Percentiles rank a stretch among this genome's conserved stretches.
phyloP scores from a whole-genome alignment of 805 yeast species.

The Candida railenensis region DNA sequence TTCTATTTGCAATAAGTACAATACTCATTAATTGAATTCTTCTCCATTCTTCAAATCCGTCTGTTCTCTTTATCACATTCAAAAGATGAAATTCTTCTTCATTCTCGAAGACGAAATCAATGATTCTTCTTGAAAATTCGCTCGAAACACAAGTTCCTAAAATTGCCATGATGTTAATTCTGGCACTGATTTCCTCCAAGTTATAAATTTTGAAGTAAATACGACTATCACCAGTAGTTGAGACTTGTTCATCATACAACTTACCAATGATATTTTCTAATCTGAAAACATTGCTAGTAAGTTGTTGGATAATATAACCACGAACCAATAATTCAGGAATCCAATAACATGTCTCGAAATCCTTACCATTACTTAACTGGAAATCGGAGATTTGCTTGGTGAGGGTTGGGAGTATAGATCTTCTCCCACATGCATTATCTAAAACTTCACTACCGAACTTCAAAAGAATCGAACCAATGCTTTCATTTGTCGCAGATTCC shows the following conservation, averaged over 20 bases:
- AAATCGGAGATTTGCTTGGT: constrained; percentile 46
- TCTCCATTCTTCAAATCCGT: constrained; percentile 67
- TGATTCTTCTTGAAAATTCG: constrained; percentile 27
- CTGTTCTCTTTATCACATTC: constrained; percentile 53
- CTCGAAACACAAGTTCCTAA: constrained; percentile 31
- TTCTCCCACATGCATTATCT: constrained; percentile 54
- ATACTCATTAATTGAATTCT: constrained; percentile 60
- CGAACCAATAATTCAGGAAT: constrained; percentile 47
- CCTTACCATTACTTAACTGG: constrained; percentile 28
- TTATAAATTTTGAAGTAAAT: constrained; percentile 56
- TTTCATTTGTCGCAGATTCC: constrained; percentile 28
- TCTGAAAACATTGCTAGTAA: constrained; percentile 53
- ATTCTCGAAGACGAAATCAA: constrained; percentile 36
- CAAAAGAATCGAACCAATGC: constrained; percentile 24
- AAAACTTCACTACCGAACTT: constrained; percentile 45
- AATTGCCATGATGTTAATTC: constrained; percentile 49
- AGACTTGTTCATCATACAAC: constrained; percentile 47
- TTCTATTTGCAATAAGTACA: constrained; percentile 44
- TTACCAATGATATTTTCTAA: constrained; percentile 58
- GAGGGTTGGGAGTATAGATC: constrained; percentile 65
- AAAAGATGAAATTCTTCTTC: constrained; percentile 43
- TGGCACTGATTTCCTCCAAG: constrained; percentile 52
- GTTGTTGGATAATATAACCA: constrained; percentile 50
- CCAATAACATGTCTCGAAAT: constrained; percentile 49
- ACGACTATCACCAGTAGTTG: constrained; percentile 22